Evolutionary conservation across 495 filamentous ascomycete species (phyloP).

Genomic region (Penicillium bialowiezense): DNA sequence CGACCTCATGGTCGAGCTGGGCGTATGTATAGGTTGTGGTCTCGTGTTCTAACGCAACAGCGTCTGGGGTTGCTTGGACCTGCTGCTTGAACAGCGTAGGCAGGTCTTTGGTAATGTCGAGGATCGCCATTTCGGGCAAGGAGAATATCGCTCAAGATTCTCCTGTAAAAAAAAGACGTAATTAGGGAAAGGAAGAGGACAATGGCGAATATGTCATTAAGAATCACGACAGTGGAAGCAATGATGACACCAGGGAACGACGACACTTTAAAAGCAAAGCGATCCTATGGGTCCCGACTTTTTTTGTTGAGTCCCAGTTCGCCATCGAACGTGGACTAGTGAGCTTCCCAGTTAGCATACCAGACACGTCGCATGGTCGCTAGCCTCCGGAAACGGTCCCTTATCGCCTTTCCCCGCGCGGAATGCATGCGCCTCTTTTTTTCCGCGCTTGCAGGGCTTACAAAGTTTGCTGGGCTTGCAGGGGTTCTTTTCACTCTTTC

Average conservation of each 20-base stretch:
- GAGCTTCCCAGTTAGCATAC: too few species aligned
- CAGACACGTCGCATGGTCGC: too few species aligned
- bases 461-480: too few species aligned
- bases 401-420: too few species aligned
- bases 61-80: slow-evolving; percentile 55
- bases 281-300: background rate
- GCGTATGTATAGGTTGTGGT: slow-evolving; percentile 54
- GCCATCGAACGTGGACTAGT: too few species aligned
- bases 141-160: background rate
- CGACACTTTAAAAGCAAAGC: background rate
- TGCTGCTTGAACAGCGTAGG: slow-evolving; percentile 58
- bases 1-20: slow-evolving; percentile 57
- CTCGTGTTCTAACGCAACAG: slow-evolving; percentile 60
- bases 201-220: background rate
- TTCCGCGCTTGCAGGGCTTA: too few species aligned
- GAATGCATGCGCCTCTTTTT: too few species aligned
- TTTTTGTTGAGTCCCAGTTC: slow-evolving; percentile 6
- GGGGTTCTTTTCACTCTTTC: too few species aligned
- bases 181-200: background rate
- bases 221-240: slow-evolving; percentile 1
- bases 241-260: background rate
- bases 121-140: slow-evolving; percentile 42
- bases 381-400: too few species aligned
- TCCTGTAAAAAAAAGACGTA: background rate
- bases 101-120: slow-evolving; percentile 62